phyloP scores from a whole-genome alignment of 108 stramenopile genomes.

The Discostella stelligeroides region DNA sequence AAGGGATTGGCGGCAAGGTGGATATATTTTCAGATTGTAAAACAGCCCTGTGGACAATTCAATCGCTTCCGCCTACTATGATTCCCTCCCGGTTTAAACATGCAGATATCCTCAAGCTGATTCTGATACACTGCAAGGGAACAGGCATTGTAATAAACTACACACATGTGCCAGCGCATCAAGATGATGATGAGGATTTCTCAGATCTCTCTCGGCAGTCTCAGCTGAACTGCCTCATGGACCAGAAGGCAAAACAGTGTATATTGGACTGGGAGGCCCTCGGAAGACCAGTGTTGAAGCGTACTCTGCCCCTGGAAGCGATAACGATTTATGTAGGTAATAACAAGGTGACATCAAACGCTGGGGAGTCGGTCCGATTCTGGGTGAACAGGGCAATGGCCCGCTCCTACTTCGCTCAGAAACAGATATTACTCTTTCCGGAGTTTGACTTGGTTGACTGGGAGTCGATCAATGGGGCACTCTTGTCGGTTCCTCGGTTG shows the following conservation, averaged over 20 bases:
- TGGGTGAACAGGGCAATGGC: not conserved
- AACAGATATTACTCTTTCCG: not conserved
- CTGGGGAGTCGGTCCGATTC: not conserved
- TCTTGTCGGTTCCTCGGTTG: not conserved
- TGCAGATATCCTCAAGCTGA: not conserved
- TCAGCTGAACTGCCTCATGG: no score
- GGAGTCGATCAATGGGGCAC: not conserved
- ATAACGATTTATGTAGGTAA: not conserved
- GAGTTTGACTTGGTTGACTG: not conserved
- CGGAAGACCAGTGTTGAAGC: not conserved
- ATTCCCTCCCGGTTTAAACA: not conserved
- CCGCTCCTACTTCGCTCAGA: not conserved
- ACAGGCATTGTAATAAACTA: not conserved
- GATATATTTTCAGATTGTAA: not conserved
- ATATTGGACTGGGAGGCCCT: not conserved
- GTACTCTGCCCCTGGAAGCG: not conserved
- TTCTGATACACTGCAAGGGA: not conserved
- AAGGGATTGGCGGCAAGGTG: not conserved
- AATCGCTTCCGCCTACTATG: not conserved
- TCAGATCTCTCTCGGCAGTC: not conserved
- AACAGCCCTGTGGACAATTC: not conserved
- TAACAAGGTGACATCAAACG: not conserved
- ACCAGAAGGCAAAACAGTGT: not conserved
- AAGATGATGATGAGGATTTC: not conserved
- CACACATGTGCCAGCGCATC: not conserved